Evolutionary conservation across 2,329 filamentous ascomycete species (phyloP).

Genomic region (Fusarium incarnatum): DNA sequence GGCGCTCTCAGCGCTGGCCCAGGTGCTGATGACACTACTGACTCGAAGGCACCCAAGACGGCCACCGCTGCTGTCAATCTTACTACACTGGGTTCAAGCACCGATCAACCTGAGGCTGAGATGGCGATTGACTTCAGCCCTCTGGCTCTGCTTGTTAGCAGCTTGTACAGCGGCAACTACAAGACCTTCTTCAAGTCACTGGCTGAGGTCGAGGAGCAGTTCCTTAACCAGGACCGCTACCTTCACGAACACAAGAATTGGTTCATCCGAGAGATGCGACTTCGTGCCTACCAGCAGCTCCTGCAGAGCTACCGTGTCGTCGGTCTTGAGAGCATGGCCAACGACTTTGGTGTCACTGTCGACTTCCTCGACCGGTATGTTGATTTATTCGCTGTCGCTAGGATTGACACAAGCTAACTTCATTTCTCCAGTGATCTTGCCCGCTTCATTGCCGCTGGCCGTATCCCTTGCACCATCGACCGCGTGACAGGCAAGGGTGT

Average conservation of each 20-base stretch:
- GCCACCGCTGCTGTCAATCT: constrained; percentile 83
- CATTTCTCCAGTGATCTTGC: constrained; percentile 78
- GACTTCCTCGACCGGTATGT: constrained; percentile 93
- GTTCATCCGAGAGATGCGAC: constrained; percentile 98
- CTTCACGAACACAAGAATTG: constrained; percentile 95
- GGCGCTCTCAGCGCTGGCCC: constrained; percentile 86
- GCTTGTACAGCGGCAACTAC: constrained; percentile 94
- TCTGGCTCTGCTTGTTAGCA: constrained; percentile 87
- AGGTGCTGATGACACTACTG: constrained; percentile 82
- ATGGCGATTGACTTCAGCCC: constrained; percentile 88
- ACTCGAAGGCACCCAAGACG: constrained; percentile 65
- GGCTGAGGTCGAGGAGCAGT: constrained; percentile 90
- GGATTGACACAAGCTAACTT: constrained; percentile 1
- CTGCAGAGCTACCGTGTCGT: constrained; percentile 98
- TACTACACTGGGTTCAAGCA: constrained; percentile 79
- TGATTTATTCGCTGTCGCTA: neutral
- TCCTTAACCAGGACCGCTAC: constrained; percentile 94
- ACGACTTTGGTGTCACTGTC: constrained; percentile 95
- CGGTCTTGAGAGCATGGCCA: constrained; percentile 96
- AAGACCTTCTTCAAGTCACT: constrained; percentile 92
- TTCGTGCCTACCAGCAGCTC: constrained; percentile 95
- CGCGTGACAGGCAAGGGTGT: constrained; percentile 95
- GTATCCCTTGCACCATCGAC: constrained; percentile 97
- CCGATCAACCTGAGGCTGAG: constrained; percentile 82
- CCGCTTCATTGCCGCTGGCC: constrained; percentile 94